These are phyloP conservation scores for Cercospora canescens DNA, from an alignment of 2,329 filamentous ascomycete genomes.

Conservation along the genomic window DNA sequence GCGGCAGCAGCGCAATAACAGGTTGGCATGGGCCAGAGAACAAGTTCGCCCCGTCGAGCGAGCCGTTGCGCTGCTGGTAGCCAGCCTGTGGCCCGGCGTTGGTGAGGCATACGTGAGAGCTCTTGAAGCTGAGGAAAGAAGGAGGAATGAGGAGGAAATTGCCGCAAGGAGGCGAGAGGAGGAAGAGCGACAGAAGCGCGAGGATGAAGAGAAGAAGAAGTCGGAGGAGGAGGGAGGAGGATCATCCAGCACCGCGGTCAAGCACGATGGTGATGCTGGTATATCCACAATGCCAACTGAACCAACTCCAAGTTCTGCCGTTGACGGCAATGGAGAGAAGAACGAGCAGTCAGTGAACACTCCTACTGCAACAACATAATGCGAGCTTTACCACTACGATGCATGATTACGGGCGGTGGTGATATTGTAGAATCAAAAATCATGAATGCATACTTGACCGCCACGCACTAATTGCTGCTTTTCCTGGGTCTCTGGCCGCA, in stretches of 20 bases:
- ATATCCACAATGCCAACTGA: neutral
- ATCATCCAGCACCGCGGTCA: neutral
- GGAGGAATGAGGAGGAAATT: slow-evolving; percentile 30
- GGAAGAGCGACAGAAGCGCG: slow-evolving; percentile 26
- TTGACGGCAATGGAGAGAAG: neutral
- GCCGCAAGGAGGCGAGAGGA: slow-evolving; percentile 28
- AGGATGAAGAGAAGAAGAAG: slow-evolving; percentile 22
- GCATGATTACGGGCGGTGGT: neutral
- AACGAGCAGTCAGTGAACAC: neutral
- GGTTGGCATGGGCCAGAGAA: slow-evolving; percentile 32
- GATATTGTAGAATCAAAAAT: neutral
- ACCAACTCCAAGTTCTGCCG: neutral
- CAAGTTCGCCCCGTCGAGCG: slow-evolving; percentile 53
- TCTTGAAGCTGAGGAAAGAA: slow-evolving; percentile 44
- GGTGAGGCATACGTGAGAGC: slow-evolving; percentile 62
- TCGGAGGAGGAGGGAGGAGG: neutral
- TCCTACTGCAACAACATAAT: neutral
- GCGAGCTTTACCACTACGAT: neutral
- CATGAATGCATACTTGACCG: neutral
- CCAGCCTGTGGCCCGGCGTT: slow-evolving; percentile 62
- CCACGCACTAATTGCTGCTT: neutral
- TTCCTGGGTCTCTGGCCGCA: neutral
- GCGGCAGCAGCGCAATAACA: slow-evolving; percentile 21
- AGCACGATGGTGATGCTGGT: neutral
- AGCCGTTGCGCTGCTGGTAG: slow-evolving; percentile 61